Evolutionary conservation across 148 eudicot species (phyloP), one percentile per base, ranked within the genome.

Genomic region (Nyssa sinensis): DNA sequence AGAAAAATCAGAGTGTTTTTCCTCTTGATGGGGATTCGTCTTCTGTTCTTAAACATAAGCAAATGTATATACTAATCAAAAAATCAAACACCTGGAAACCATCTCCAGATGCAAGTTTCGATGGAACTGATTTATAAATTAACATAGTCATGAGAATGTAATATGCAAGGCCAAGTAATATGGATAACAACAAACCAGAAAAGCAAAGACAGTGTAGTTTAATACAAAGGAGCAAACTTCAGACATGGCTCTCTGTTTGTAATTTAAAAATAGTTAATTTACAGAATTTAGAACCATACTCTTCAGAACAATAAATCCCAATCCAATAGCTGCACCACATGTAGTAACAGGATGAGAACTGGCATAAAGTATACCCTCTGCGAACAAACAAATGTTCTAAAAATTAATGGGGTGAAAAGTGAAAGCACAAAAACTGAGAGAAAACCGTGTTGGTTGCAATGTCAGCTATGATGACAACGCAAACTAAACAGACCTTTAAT

Each of bases 321-420:
- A 66, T 64, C 96, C 96, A 74, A 81, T 33, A 78, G 81, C 86
- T 80, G 86, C 84, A 80, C 92, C 86, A 57, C 88, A 69, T 62
- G 94, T 84, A 80, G 83, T 77, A 67, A 88, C 75, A 17, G 98
- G 98, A 71, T 85, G 81, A 19, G 94, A 82, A 64, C 72, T 86
- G 51, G 92, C 96, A 78, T 87, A 31, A 62, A 80, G 65, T 69
- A 84, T 65, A 41, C 94, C 93, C 83, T 93, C 98, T 93, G 86
- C 81, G 77, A 58, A 49, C 28, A 37, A 65, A 25, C 11, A 17
- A 44, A 41, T n/a, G 41, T 3, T 32, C 12, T 44, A 10, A 67
- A 47, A 65, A 53, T 70, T 21, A 1, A 61, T 47, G 23, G 1
- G 60, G 25, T 39, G 30, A 49, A 24, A 14, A 55, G 55, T 41